Evolutionary conservation across 2,329 filamentous ascomycete genomes (phyloP), one percentile per base, ranked within the genome.

Genomic region (Penicillium frequentans): DNA sequence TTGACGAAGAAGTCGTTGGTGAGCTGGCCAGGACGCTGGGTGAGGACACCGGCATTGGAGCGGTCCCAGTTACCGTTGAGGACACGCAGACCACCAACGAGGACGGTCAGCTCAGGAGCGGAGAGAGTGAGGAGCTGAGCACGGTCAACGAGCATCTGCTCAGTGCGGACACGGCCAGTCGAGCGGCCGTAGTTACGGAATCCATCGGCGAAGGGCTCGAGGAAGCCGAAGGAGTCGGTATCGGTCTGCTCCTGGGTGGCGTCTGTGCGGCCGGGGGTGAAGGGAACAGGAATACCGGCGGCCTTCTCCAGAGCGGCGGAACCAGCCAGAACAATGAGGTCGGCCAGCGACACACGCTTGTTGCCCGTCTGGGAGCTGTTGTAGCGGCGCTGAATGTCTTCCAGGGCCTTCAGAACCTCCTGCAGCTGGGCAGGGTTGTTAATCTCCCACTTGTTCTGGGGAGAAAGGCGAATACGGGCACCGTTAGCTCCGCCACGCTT

Each of bases 1-100:
- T 92, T 91, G 74, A 90, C 83, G 69, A 93, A 93, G 82, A 91
- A 93, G 77, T 92, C 90, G 75, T 90, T 91, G 69, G 86, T 90
- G 66, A 93, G 80, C 64, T 84, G 75, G 43, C 90, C 90, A 1
- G 88, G 86, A 8, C 79, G 80, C 64, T 81, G 80, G 55, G 90
- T 93, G 68, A 92, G 81, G 56, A 92, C 82, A 57, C 90, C 90
- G 56, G 84, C 75, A 24, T 78, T 70, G 0, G 88, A 90, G 43
- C 86, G 86, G 65, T 92, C 88, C 61, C 81, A 90, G 80, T 92
- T 93, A 71, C 84, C 78, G 70, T 85, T 84, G 52, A 93, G 78
- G 1, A 81, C 83, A 64, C 90, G 89, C 53, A 93, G 79, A 72
- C 90, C 90, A 63, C 89, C 90, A 23, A 91, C 73, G 0, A 92